A percentile compares a stretch with the other conserved stretches of the same genome.
phyloP scores from a whole-genome alignment of 1,284 basidiomycete genomes.

The Gomphus bonarii region DNA sequence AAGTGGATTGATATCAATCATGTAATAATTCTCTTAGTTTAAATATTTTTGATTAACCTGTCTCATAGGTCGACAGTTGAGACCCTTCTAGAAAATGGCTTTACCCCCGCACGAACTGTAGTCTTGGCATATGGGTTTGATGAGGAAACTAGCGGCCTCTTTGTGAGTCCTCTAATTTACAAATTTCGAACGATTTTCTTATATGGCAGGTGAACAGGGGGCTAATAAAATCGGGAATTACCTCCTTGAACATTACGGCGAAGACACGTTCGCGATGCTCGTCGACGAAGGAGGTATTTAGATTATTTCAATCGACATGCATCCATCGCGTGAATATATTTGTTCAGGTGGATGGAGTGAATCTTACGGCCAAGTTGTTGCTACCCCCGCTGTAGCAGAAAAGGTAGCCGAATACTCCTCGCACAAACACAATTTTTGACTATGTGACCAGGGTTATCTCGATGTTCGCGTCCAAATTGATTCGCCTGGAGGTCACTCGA shows the following conservation, averaged over 20 bases:
- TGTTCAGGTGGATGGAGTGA: slow-evolving; percentile 25
- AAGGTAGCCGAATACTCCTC: slow-evolving; percentile 25
- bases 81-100: slow-evolving; percentile 40
- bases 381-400: slow-evolving; percentile 46
- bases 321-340: slow-evolving; percentile 12
- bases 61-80: slow-evolving; percentile 38
- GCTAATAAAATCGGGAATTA: slow-evolving; percentile 37
- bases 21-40: slow-evolving; percentile 28
- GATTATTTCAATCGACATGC: neutral
- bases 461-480: slow-evolving; percentile 43
- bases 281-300: slow-evolving; percentile 46
- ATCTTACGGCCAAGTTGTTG: slow-evolving; percentile 30
- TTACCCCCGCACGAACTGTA: slow-evolving; percentile 41
- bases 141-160: slow-evolving; percentile 49
- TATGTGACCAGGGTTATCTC: slow-evolving; percentile 33
- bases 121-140: slow-evolving; percentile 63
- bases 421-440: neutral
- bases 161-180: slow-evolving; percentile 23
- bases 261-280: slow-evolving; percentile 48
- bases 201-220: slow-evolving; percentile 28
- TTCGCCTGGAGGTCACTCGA: slow-evolving; percentile 60
- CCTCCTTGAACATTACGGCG: slow-evolving; percentile 45
- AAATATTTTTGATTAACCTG: slow-evolving; percentile 20
- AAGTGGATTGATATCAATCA: slow-evolving; percentile 42
- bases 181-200: neutral